phyloP scores from a whole-genome alignment of 2,329 filamentous ascomycete genomes.

The Xylaria multiplex region DNA sequence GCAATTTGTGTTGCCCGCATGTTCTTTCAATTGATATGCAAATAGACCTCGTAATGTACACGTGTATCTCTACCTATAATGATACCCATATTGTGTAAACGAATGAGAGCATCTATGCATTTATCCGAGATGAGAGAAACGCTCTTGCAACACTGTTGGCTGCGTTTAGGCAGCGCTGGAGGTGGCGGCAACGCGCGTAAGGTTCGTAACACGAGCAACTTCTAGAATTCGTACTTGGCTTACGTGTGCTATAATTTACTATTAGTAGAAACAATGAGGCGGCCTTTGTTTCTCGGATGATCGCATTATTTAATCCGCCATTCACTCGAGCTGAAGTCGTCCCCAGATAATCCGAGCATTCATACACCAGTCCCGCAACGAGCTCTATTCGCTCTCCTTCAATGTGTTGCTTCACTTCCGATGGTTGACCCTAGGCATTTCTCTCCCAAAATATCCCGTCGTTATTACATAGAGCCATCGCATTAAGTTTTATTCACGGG shows the following conservation, averaged over 20 bases:
- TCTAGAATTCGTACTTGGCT: slow-evolving; percentile 36
- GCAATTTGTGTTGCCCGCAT: too few relatives aligned
- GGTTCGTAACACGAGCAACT: slow-evolving; percentile 18
- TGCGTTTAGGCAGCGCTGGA: neutral
- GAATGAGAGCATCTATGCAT: neutral
- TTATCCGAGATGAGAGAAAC: neutral
- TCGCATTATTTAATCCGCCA: neutral
- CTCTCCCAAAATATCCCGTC: neutral
- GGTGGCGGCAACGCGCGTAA: neutral
- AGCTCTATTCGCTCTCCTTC: neutral
- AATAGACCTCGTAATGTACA: too few relatives aligned
- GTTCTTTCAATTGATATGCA: too few relatives aligned
- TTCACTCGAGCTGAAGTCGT: neutral
- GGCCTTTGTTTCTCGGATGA: neutral
- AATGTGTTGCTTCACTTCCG: neutral
- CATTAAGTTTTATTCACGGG: neutral
- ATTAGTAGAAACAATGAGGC: slow-evolving; percentile 27
- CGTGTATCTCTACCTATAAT: too few relatives aligned
- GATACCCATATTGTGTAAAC: too few relatives aligned
- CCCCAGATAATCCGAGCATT: neutral
- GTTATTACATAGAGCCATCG: neutral
- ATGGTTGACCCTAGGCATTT: neutral
- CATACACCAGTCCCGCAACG: neutral
- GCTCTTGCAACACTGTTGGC: too few relatives aligned
- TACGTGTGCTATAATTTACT: slow-evolving; percentile 16